These are phyloP conservation scores for Kuraishia piskuri DNA, from an alignment of 805 yeast genomes.

Conservation along the genomic window DNA sequence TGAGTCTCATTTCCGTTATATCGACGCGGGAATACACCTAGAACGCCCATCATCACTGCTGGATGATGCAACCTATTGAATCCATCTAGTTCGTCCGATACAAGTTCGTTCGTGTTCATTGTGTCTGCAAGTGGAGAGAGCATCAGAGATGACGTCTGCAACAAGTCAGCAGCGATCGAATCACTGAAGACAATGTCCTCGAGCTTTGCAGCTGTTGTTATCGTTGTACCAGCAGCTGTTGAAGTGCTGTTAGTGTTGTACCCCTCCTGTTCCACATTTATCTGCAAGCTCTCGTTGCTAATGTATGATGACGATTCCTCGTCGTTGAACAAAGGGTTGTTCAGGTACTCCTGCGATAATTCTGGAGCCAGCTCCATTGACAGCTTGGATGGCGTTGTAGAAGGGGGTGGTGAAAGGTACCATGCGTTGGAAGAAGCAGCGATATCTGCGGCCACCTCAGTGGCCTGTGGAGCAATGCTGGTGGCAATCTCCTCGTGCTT, in stretches of 20 bases:
- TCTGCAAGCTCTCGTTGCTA: conserved; percentile 1
- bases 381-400: conserved; percentile 2
- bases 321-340: conserved; percentile 2
- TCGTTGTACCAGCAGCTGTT: neutral
- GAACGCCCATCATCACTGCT: conserved; percentile 5
- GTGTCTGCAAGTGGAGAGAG: neutral
- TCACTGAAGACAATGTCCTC: neutral
- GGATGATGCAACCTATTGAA: conserved; percentile 7
- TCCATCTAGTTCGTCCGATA: conserved; percentile 1
- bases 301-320: conserved; percentile 1
- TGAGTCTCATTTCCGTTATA: neutral
- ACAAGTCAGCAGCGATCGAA: neutral
- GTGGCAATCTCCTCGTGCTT: neutral
- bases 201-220: neutral
- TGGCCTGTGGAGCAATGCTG: neutral
- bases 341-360: neutral
- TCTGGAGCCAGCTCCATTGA: neutral
- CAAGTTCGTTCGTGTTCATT: neutral
- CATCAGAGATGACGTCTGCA: neutral
- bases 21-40: neutral
- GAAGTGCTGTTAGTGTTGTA: neutral
- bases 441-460: neutral
- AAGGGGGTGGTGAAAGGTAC: conserved; percentile 3
- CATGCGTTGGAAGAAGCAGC: neutral
- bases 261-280: conserved; percentile 1